phyloP scores from a whole-genome alignment of 371 early-diverging fungal species.

The Entomophthora muscae region DNA sequence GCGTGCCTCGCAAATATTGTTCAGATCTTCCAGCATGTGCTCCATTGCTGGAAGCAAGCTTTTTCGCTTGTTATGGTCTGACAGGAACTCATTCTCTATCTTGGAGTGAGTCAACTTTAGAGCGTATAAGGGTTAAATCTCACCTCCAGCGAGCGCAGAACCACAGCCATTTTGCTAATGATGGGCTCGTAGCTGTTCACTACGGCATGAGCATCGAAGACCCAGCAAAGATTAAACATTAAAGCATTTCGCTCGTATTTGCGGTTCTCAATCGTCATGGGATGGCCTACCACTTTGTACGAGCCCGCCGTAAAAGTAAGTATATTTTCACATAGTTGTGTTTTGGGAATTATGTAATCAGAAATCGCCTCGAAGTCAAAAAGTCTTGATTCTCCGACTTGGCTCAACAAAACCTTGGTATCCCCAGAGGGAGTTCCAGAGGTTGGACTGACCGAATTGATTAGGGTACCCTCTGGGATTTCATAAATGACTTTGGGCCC shows the following conservation, averaged over 20 bases:
- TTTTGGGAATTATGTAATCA: conserved; percentile 78
- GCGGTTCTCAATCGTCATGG: conserved; percentile 48
- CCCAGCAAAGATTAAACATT: conserved; percentile 74
- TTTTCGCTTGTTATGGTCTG: conserved; percentile 11
- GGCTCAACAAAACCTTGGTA: neutral
- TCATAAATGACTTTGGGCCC: conserved; percentile 72
- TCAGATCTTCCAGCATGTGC: conserved; percentile 68
- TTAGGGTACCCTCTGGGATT: conserved; percentile 63
- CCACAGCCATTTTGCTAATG: conserved; percentile 58
- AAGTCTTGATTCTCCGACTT: conserved; percentile 18
- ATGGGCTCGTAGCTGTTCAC: conserved; percentile 60
- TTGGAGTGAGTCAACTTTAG: too few relatives aligned
- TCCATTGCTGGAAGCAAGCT: conserved; percentile 60
- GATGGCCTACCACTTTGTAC: conserved; percentile 61
- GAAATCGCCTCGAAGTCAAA: conserved; percentile 72
- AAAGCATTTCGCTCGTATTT: conserved; percentile 66
- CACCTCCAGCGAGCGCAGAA: conserved; percentile 57
- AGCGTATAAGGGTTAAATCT: too few relatives aligned
- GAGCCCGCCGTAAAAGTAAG: conserved; percentile 47
- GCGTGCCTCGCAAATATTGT: conserved; percentile 70
- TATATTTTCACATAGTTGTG: conserved; percentile 52
- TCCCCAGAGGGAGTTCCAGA: neutral
- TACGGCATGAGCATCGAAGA: conserved; percentile 63
- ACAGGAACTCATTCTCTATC: conserved; percentile 57
- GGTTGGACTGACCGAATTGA: conserved; percentile 13